Evolutionary conservation across 1,284 basidiomycete species (phyloP).

Genomic region (Rugiboletus extremiorientalis): DNA sequence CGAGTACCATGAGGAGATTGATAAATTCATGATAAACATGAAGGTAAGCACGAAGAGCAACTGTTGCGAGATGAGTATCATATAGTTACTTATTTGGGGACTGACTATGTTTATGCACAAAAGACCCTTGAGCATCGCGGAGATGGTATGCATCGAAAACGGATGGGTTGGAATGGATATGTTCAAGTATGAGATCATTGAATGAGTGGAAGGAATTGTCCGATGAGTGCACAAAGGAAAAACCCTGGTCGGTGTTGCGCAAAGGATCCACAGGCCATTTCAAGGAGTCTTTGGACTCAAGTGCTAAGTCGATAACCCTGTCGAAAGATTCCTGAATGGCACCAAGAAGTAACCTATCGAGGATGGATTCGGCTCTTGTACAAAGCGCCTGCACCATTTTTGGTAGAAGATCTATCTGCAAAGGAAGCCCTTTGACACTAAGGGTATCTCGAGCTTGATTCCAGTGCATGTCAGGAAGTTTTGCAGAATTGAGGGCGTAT

Average conservation of each 20-base stretch:
- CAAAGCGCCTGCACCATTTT: not conserved
- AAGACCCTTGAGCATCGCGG: not conserved
- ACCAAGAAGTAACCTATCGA: not conserved
- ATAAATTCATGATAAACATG: not conserved
- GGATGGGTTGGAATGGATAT: not conserved
- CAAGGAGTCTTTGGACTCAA: not conserved
- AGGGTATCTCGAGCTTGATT: not conserved
- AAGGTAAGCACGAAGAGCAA: not conserved
- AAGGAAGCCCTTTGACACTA: not conserved
- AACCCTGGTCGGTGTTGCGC: not conserved
- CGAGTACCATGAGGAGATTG: not conserved
- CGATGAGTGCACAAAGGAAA: not conserved
- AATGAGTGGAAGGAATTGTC: not conserved
- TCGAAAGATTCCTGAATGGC: not conserved
- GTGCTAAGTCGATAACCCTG: too few species aligned
- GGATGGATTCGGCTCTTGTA: not conserved
- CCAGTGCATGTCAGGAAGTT: not conserved
- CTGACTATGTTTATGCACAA: not conserved
- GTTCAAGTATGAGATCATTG: not conserved
- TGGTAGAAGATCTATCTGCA: not conserved
- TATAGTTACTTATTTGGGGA: too few species aligned
- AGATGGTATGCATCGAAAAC: not conserved
- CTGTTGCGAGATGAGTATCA: too few species aligned
- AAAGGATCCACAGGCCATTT: slow-evolving; percentile 2
- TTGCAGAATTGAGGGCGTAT: not conserved